Base-by-base conservation (phyloP, 306 rosid genomes). In the Spatholobus suberectus region DNA sequence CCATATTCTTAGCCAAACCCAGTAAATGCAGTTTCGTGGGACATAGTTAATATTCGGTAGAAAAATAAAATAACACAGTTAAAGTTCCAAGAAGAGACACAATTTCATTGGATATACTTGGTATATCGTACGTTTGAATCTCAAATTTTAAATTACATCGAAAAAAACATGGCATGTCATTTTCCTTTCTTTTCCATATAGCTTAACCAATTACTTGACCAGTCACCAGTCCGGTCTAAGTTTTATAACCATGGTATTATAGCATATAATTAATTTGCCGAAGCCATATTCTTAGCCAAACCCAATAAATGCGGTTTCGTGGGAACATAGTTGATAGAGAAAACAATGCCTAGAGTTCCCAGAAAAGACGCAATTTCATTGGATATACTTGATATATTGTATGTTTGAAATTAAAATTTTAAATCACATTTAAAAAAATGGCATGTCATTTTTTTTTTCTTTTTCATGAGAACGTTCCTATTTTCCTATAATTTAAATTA, bases 401-500 rank as follows among this genome's bases (percentile, higher is more conserved):
- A 23, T 1, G 23, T 24, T 75, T n/a, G n/a, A 20, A 2, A 29
- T 46, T 54, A 65, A 66, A 65, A 20, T 63, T 67, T 49, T 8
- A 62, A 58, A 17, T 21, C 26, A 62, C 20, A n/a, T 29, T 8
- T 20, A 2, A 35, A 62, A 12, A 29, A 62, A 62, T 37, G 41
- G 8, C 41, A 37, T 37, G 41, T 37, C 5, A 37, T 37, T 37
- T 37, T 37, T 37, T n/a, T 6, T 37, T 37, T 54, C 58, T 70
- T 63, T 52, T 8, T 15, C 15, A 57, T 32, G 41, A 61, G 29
- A 26, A 52, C 5, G 6, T n/a, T 80, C 26, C 70, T 44, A 76
- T 54, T 77, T 59, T 70, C 75, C 49, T 34, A 49, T 69, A 18
- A 70, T 70, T 41, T 54, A 65, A 69, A 37, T 12, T 59, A 23